phyloP scores from a whole-genome alignment of 352 stramenopile genomes.

The Halophytophthora batemanensis region DNA sequence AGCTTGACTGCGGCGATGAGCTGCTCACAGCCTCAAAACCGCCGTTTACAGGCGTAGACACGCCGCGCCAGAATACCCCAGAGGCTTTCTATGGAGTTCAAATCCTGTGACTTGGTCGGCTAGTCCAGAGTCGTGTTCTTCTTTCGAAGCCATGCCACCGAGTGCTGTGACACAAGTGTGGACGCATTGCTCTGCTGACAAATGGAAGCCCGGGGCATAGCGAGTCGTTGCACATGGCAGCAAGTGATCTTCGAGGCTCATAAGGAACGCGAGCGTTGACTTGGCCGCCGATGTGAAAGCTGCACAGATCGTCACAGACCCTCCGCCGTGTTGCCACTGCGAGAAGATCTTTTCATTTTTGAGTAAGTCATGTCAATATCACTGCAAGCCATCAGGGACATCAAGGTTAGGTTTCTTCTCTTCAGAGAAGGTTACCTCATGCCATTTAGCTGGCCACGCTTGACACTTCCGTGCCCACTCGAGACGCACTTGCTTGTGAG shows the following conservation, averaged over 20 bases:
- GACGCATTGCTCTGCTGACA: slow-evolving; percentile 20
- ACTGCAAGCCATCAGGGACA: slow-evolving; percentile 10
- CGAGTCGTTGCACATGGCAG: slow-evolving; percentile 5
- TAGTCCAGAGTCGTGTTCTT: slow-evolving; percentile 5
- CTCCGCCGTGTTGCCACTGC: slow-evolving; percentile 7
- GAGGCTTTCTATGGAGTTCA: slow-evolving; percentile 13
- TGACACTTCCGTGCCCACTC: slow-evolving; percentile 9
- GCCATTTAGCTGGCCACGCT: slow-evolving; percentile 4
- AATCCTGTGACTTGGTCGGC: slow-evolving; percentile 11
- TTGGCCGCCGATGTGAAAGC: not conserved
- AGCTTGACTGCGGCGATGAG: slow-evolving; percentile 2
- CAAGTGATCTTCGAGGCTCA: slow-evolving; percentile 12
- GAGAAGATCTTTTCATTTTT: slow-evolving; percentile 8
- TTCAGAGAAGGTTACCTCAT: slow-evolving; percentile 7
- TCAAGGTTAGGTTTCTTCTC: slow-evolving; percentile 26
- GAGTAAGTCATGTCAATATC: slow-evolving; percentile 16
- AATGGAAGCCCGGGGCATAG: slow-evolving; percentile 5
- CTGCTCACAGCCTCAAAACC: not conserved
- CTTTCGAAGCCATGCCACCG: slow-evolving; percentile 8
- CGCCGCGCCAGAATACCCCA: slow-evolving; percentile 4
- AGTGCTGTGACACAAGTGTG: slow-evolving; percentile 7
- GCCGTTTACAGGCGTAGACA: slow-evolving; percentile 4
- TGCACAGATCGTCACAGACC: slow-evolving; percentile 1
- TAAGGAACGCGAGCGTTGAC: slow-evolving; percentile 2
- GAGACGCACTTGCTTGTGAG: slow-evolving; percentile 11